Evolutionary conservation across 331 rosid species (phyloP).

Genomic region (Prunus yedoensis): DNA sequence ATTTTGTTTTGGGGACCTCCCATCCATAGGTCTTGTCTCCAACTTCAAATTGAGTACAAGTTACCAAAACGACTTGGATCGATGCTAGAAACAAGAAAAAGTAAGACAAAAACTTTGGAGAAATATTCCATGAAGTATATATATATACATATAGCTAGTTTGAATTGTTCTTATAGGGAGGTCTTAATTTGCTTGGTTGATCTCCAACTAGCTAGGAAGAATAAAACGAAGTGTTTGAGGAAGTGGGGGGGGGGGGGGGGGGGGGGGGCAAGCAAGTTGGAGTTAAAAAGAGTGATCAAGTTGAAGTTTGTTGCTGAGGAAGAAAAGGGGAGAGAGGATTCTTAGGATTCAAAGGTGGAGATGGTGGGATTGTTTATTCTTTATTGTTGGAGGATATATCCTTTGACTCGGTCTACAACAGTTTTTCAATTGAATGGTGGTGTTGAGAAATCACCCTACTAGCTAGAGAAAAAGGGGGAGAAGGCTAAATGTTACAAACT

Average conservation of each 20-base stretch:
- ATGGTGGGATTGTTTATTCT: slow-evolving; percentile 25
- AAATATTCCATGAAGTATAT: slow-evolving; percentile 28
- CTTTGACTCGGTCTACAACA: slow-evolving; percentile 33
- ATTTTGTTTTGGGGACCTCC: slow-evolving; percentile 54
- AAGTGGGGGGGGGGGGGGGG: too few species aligned
- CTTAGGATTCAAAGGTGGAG: slow-evolving; percentile 41
- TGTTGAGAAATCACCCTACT: too few species aligned
- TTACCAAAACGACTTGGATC: too few species aligned
- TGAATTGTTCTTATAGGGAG: slow-evolving; percentile 24
- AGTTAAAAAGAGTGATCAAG: slow-evolving; percentile 34
- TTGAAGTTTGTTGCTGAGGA: slow-evolving; percentile 32
- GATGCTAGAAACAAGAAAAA: slow-evolving; percentile 31
- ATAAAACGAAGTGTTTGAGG: not conserved
- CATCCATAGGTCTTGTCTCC: slow-evolving; percentile 57
- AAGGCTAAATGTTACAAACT: too few species aligned
- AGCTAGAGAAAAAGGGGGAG: too few species aligned
- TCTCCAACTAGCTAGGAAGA: not conserved
- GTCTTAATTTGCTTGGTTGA: slow-evolving; percentile 4
- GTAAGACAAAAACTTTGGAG: slow-evolving; percentile 27
- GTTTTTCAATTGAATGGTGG: not conserved
- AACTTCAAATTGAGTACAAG: slow-evolving; percentile 51
- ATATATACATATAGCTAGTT: not conserved
- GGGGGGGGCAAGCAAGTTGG: not conserved
- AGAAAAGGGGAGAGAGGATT: slow-evolving; percentile 2
- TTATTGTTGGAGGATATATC: slow-evolving; percentile 11